A percentile compares a stretch with the other conserved stretches of the same genome.
These are phyloP conservation scores for Amaranthus palmeri DNA, from an alignment of 148 eudicot genomes.

Conservation along the genomic window DNA sequence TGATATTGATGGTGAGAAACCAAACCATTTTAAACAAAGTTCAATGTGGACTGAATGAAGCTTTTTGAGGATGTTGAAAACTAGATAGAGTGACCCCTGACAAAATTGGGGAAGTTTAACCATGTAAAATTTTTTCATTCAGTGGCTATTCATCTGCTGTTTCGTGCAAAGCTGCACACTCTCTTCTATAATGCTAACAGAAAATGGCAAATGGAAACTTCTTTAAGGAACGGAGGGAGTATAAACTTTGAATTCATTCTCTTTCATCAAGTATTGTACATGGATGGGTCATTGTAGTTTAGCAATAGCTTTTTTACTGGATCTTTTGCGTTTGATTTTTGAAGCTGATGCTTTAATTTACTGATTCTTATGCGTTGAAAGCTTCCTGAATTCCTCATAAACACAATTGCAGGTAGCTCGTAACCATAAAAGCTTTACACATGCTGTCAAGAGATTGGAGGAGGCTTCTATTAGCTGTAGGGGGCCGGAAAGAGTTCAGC, in stretches of 20 bases:
- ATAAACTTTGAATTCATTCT: background rate
- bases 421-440: slow-evolving; percentile 72
- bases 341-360: background rate
- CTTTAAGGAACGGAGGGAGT: no score
- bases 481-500: slow-evolving; percentile 76
- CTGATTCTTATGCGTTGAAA: slow-evolving; percentile 6
- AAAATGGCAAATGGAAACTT: no score
- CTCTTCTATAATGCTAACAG: no score
- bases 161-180: no score
- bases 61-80: background rate
- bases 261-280: background rate
- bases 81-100: background rate
- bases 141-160: no score
- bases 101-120: no score
- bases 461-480: slow-evolving; percentile 79
- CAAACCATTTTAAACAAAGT: background rate
- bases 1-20: background rate
- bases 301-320: background rate
- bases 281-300: background rate
- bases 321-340: background rate
- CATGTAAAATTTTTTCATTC: no score
- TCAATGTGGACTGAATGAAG: background rate
- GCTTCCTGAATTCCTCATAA: slow-evolving; percentile 6
- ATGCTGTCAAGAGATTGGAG: slow-evolving; percentile 84
- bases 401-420: slow-evolving; percentile 50